Evolutionary conservation across 805 yeast genomes (phyloP).

Genomic region (Candida patagonica): DNA sequence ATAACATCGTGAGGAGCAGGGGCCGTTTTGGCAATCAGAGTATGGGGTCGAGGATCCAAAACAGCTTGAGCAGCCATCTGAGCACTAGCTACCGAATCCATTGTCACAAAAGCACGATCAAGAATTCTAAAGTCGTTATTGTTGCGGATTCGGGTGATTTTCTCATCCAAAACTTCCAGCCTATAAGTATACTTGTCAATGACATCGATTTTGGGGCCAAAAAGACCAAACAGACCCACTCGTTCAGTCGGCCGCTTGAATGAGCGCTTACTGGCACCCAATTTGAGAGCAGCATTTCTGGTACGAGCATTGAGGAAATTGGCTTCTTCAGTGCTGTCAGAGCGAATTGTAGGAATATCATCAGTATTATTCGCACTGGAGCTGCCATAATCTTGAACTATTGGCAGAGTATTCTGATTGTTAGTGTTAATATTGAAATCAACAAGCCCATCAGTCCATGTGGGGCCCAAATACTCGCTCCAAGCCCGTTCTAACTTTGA

Average conservation of each 20-base stretch:
- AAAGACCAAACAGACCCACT: conserved; percentile 50
- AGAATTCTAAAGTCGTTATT: conserved; percentile 52
- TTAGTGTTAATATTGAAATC: background rate
- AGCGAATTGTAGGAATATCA: background rate
- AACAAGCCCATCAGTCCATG: conserved; percentile 12
- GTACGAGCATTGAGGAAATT: background rate
- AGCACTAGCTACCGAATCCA: conserved; percentile 92
- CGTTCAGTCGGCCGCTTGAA: conserved; percentile 53
- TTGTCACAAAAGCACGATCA: conserved; percentile 86
- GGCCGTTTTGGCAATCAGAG: conserved; percentile 71
- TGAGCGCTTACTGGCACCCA: conserved; percentile 19
- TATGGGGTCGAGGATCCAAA: conserved; percentile 79
- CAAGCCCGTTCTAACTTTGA: conserved; percentile 57
- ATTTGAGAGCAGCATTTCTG: conserved; percentile 7
- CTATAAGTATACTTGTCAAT: conserved; percentile 66
- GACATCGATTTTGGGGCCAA: conserved; percentile 70
- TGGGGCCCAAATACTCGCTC: conserved; percentile 54
- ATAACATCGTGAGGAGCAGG: conserved; percentile 95
- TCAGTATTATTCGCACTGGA: background rate
- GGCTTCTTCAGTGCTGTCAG: conserved; percentile 1
- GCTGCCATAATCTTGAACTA: background rate
- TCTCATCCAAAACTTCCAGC: conserved; percentile 59
- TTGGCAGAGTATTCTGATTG: background rate
- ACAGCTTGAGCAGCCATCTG: conserved; percentile 96
- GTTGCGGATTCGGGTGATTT: conserved; percentile 44